Evolutionary conservation across 2,329 filamentous ascomycete genomes (phyloP).

Genomic region (Aureobasidium sp.): DNA sequence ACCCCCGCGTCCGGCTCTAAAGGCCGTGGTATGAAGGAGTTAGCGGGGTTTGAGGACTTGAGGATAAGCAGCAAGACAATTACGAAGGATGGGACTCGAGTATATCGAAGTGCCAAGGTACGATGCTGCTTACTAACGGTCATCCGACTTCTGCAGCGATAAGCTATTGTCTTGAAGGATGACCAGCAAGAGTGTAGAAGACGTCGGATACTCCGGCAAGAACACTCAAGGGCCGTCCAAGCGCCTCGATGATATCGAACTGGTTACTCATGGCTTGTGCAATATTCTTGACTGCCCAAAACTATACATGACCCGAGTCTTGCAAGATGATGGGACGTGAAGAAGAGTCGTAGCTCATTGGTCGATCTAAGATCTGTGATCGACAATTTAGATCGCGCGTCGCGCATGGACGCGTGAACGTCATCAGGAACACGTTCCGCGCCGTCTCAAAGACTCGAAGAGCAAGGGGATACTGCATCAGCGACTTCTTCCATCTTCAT

Average conservation of each 20-base stretch:
- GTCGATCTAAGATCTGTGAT: neutral
- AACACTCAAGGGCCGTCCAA: neutral
- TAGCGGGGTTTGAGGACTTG: neutral
- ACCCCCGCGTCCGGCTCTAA: neutral
- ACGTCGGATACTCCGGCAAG: neutral
- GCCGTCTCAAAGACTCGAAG: neutral
- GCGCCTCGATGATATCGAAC: neutral
- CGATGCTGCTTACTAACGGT: neutral
- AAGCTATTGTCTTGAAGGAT: neutral
- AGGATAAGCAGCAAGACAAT: neutral
- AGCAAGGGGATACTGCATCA: neutral
- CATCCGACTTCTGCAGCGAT: neutral
- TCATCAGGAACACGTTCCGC: neutral
- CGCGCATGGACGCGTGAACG: neutral
- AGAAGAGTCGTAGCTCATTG: neutral
- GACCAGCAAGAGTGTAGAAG: neutral
- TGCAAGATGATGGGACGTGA: neutral
- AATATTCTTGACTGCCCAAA: neutral
- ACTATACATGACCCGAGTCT: neutral
- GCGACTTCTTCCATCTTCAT: neutral
- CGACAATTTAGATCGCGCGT: neutral
- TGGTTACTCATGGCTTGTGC: neutral
- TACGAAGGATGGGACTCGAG: neutral
- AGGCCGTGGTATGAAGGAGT: neutral
- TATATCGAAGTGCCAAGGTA: neutral